Evolutionary conservation across 257 asterid species (phyloP), one percentile per base, ranked within the genome.

Genomic region (Phtheirospermum japonicum): DNA sequence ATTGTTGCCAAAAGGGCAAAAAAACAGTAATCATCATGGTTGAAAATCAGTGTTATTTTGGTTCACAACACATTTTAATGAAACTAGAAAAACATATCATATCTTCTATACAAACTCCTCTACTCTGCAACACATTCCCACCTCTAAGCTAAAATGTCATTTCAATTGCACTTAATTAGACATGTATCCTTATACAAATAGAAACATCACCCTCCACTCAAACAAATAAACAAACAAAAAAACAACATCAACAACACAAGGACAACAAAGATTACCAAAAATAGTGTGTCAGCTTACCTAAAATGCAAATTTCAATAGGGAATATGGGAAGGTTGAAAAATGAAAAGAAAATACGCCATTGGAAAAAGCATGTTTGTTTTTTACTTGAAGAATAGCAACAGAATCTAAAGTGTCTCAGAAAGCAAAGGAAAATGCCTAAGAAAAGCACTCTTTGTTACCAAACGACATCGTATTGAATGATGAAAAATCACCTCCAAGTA

Each of bases 391-490:
- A 61, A 32, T 12, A 48, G 9, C 9, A 11, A 28, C 26, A 45
- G 3, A 76, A 59, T 45, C 23, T 19, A 48, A 61, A 45, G 20
- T 48, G 31, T 42, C 63, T 31, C 16, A 20, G 9, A 65, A 40
- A 63, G 61, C 68, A 57, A 19, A 11, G 32, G 51, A 39, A 67
- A n/a, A n/a, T n/a, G n/a, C n/a, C n/a, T n/a, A n/a, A n/a, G n/a
- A 62, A 63, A 69, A 5, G 28, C 50, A 16, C 14, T 6, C 18
- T 36, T 40, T 31, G 53, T 52, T 58, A 42, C 26, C 19, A 51
- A 62, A 57, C 63, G 65, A 23, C 69, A 56, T 60, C 68, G 67
- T 72, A 18, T 0, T 6, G 9, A 23, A 18, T 4, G 50, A 46
- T 10, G 11, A 12, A 61, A 26, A 56, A 59, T 58, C 57, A 53